Conservation (phyloP, 768 basidiomycete species). For the Lactarius hatsudake region DNA sequence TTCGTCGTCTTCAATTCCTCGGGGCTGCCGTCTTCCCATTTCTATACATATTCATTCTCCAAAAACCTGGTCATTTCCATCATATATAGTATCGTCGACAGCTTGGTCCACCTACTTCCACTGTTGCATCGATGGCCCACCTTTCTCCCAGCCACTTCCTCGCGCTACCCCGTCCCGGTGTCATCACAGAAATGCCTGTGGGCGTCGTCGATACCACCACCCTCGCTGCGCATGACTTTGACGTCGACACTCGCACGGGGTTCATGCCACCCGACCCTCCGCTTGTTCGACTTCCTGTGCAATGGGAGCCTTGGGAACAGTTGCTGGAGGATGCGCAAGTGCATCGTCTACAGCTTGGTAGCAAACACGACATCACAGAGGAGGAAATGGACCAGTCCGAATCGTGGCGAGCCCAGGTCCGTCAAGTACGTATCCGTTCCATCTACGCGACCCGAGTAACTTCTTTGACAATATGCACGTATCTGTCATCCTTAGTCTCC, state of each 20-base stretch:
- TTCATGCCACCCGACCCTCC: slow-evolving; percentile 87
- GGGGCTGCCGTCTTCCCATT: background rate
- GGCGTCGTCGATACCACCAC: slow-evolving; percentile 38
- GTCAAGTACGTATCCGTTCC: slow-evolving; percentile 35
- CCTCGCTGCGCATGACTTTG: slow-evolving; percentile 54
- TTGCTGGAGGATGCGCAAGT: slow-evolving; percentile 50
- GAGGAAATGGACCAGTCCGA: slow-evolving; percentile 37
- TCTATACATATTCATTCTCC: background rate
- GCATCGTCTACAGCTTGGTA: slow-evolving; percentile 54
- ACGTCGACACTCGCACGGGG: slow-evolving; percentile 86
- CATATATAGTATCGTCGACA: background rate
- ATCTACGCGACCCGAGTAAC: background rate
- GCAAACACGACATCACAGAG: slow-evolving; percentile 31
- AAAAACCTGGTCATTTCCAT: background rate
- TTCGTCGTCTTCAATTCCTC: background rate
- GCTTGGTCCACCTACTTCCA: background rate
- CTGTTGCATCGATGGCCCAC: slow-evolving; percentile 4
- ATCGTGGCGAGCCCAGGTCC: slow-evolving; percentile 43
- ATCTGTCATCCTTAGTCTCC: slow-evolving; percentile 37
- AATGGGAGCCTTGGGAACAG: slow-evolving; percentile 75
- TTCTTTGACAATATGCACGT: slow-evolving; percentile 14
- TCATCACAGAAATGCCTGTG: background rate
- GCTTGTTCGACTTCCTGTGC: slow-evolving; percentile 52
- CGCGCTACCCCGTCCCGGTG: slow-evolving; percentile 37
- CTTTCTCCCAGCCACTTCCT: slow-evolving; percentile 36